Evolutionary conservation across 306 rosid species (phyloP), one percentile per base, ranked within the genome.

Genomic region (Glycine soja): DNA sequence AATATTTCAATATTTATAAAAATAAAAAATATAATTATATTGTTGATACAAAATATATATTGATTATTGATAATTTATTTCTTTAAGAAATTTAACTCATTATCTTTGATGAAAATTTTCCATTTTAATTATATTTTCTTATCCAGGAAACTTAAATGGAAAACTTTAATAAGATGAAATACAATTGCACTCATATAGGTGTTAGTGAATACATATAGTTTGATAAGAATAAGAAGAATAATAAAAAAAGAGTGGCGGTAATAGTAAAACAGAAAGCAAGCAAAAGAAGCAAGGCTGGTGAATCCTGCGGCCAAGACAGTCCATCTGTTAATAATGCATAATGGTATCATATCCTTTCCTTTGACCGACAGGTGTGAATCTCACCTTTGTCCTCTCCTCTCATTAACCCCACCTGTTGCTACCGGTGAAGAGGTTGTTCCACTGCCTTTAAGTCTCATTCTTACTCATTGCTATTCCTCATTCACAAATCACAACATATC

Each of bases 351-450:
- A 40, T 40, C 30, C 30, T 24, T 24, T 24, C 16, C 47, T 62
- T 57, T 64, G 76, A 85, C 85, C 65, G 82, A 72, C 85, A 76
- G 38, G 53, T 80, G 85, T 71, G 59, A 24, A 7, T 69, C 19
- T 0, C 13, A 47, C 5, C 3, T 7, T 38, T 48, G 24, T 47
- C 15, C 14, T 57, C 1, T 3, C 11, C 11, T 30, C 64, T 56
- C 70, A 64, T 70, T 51, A 5, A 14, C 52, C 52, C 19, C 7
- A 80, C 57, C 62, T 50, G 53, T n/a, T 48, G 47, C 5, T 47
- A 50, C 77, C 78, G 74, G 81, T 78, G 48, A 12, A 47, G 30
- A 71, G 72, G 80, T 59, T 84, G 75, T 80, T 71, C 82, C 71
- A 12, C 57, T 43, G 70, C 67, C 61, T 43, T 68, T 66, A 40